Evolutionary conservation across 2,329 filamentous ascomycete genomes (phyloP), one percentile per base, ranked within the genome.

Genomic region (Talaromyces verruculosus): DNA sequence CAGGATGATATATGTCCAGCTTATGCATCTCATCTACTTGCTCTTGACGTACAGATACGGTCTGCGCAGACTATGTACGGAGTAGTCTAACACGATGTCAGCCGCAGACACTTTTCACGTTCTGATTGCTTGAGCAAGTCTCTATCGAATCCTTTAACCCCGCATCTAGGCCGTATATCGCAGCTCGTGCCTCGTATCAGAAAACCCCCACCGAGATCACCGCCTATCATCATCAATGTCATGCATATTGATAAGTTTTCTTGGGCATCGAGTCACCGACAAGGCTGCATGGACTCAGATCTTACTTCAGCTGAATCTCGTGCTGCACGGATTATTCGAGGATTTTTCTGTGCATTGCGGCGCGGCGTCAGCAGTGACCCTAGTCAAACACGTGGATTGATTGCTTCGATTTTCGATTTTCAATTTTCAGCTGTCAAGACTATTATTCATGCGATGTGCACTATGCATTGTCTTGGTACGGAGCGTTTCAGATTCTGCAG

Each of bases 241-340:
- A 51, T 61, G 59, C 59, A 51, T 57, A n/a, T 22, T 5, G 28
- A 61, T 19, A 61, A 47, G 11, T 28, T 7, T 10, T 17, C 13
- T 49, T 25, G 30, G 15, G 25, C 15, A 7, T 53, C 28, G 28
- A 37, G n/a, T 35, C 33, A 3, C 13, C 33, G 33, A 35, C n/a
- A 37, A 15, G 33, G 53, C 53, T 57, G 51, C 51, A 55, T 19
- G 53, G 53, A 57, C 53, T 57, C 53, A 57, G 53, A 57, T 57
- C 33, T 57, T 30, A 15, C n/a, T 39, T 57, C 53, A 57, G 53
- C 53, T 57, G 30, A 55, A 35, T 17, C 17, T 35, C 22, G 30
- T 53, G n/a, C n/a, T 55, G 51, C 30, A 35, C 51, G n/a, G 51
- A 33, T 55, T 22, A 57, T 39, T 57, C 53, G 53, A 37, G n/a